Evolutionary conservation across 148 eudicot genomes (phyloP), one percentile per base, ranked within the genome.

Genomic region (Rhododendron ferrugineum): DNA sequence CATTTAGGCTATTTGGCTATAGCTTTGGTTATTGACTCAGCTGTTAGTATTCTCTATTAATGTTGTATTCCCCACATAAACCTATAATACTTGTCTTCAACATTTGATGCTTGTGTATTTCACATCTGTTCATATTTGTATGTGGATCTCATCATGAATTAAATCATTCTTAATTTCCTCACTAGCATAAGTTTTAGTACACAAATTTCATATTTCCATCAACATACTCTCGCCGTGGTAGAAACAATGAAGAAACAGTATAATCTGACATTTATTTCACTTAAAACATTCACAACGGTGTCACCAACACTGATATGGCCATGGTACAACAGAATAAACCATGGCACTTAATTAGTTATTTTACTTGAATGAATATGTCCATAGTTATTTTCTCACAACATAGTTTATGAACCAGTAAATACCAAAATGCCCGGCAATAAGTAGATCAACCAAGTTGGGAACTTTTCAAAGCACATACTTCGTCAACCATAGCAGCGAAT

Each of bases 401-500:
- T 22, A 40, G 50, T 46, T 78, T 52, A 47, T 11, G 60, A 79
- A 26, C 1, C 36, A 40, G 32, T 18, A 76, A 40, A 54, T 5
- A 46, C 42, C 62, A 32, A 64, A 60, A 16, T 42, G 36, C 26
- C 80, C 14, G 20, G 23, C 22, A 26, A 52, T 16, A 79, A 44
- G 32, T 18, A 79, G 5, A 70, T 70, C 37, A 22, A 85, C 40
- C 76, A 47, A 46, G 66, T 64, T 66, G 3, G 47, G 78, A 85
- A 66, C 46, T 9, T 34, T 42, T 3, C 11, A 49, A 40, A 79
- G 26, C 82, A 70, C 73, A 22, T 86, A 72, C 28, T 36, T 44
- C 14, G 73, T 93, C 89, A 96, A 44, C 98, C 98, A 30, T 94
- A 96, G 93, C 98, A 96, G 73, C 91, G 90, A 66, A 96, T 96